Evolutionary conservation across 192 early-diverging fungal genomes (phyloP).

Genomic region (Physocladia obscura): DNA sequence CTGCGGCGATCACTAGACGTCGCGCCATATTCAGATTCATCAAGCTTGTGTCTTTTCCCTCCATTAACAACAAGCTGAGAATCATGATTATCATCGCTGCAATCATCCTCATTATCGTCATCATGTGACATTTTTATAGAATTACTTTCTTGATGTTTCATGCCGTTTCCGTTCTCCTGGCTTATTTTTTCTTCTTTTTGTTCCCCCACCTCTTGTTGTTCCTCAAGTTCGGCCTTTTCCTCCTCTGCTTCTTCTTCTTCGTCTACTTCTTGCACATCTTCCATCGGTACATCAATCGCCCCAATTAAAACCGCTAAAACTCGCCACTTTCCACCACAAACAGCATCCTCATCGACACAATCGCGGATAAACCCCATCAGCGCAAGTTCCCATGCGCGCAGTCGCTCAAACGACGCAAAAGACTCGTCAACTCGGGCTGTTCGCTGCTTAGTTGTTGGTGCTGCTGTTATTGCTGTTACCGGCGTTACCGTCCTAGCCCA

Average conservation of each 20-base stretch:
- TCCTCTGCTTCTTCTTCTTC: not conserved
- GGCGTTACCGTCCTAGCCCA: slow-evolving; percentile 25
- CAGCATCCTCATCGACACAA: slow-evolving; percentile 24
- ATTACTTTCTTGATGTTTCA: not conserved
- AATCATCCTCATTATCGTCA: not conserved
- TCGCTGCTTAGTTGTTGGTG: not conserved
- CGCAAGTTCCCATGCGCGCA: slow-evolving; percentile 54
- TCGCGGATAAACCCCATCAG: slow-evolving; percentile 49
- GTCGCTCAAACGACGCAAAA: slow-evolving; percentile 11
- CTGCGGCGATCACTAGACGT: slow-evolving; percentile 40
- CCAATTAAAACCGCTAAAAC: slow-evolving; percentile 22
- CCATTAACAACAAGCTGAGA: slow-evolving; percentile 72
- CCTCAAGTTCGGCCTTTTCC: not conserved
- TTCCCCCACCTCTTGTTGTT: too few relatives aligned
- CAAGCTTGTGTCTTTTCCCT: slow-evolving; percentile 72
- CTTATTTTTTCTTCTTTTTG: too few relatives aligned
- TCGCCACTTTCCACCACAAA: slow-evolving; percentile 3
- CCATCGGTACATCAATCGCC: slow-evolving; percentile 11
- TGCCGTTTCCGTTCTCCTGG: not conserved
- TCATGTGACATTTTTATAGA: too few relatives aligned
- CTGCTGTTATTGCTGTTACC: not conserved
- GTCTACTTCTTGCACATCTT: not conserved
- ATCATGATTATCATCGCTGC: not conserved
- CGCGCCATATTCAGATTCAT: slow-evolving; percentile 67
- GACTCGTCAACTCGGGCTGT: not conserved